Evolutionary conservation across 2,329 filamentous ascomycete genomes (phyloP), one percentile per base, ranked within the genome.

Genomic region (Stagonosporopsis tanaceti): DNA sequence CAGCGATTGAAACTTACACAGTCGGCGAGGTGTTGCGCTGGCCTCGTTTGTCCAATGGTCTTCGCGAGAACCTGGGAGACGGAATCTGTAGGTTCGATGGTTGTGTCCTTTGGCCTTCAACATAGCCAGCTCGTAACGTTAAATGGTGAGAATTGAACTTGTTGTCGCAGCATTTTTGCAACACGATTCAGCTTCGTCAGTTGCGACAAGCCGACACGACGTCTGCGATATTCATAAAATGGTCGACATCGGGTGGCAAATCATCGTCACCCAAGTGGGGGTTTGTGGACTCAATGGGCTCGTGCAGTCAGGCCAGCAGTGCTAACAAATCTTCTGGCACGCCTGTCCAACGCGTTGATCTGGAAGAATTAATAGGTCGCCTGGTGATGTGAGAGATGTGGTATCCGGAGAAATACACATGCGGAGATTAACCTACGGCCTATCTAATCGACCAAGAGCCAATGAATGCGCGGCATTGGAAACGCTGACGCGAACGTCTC

Each of bases 371-470:
- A 7, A 12, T 39, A 20, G n/a, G 5, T 17, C 9, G 14, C 25
- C 15, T 14, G 2, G 15, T 42, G 2, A 24, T n/a, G 14, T 14
- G 14, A n/a, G 40, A 20, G 9, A 14, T 6, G 25, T n/a, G 32
- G 34, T 42, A 6, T 32, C 45, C 53, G 53, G 46, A 50, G 25
- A 11, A 56, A 46, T 56, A 22, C 22, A 22, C 5, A 25, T 4
- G 53, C 35, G 41, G 53, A 56, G 35, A 55, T 50, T 46, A 37
- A 34, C 38, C 46, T 50, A n/a, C 20, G 14, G n/a, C 12, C 37
- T 28, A 15, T 17, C 3, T 17, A 40, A n/a, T 17, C 7, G 8
- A 15, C 7, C 5, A 14, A 5, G 7, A 8, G 12, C 53, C 53
- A 56, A 56, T 56, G 22, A 47, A 35, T 28, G 3, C 2, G 8